phyloP scores from a whole-genome alignment of 208 protist species.

The Acanthamoeba royreba region DNA sequence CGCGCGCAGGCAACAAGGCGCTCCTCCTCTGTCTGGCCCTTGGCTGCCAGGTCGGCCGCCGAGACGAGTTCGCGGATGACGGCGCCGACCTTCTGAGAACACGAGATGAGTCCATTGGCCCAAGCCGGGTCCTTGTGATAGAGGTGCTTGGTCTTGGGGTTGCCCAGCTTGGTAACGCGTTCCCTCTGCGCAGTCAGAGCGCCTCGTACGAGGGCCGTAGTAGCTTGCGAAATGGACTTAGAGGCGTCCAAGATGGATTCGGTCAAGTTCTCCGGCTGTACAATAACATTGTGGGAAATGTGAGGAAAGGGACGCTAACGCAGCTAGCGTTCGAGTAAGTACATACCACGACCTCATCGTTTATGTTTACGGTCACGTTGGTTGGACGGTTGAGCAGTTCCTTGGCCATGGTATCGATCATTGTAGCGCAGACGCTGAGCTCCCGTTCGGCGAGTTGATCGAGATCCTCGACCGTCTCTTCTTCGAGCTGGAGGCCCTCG shows the following conservation, averaged over 20 bases:
- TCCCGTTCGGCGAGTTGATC: conserved; percentile 25
- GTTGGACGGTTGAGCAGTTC: not conserved
- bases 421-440: not conserved
- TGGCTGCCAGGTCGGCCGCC: not conserved
- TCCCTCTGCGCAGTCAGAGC: conserved; percentile 11
- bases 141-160: conserved; percentile 51
- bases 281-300: no score
- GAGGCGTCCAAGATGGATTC: conserved; percentile 31
- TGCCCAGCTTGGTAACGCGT: conserved; percentile 35
- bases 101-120: conserved; percentile 31
- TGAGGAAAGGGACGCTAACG: not conserved
- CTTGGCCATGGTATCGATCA: conserved; percentile 22
- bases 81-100: not conserved
- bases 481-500: conserved; percentile 37
- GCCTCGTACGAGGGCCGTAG: not conserved
- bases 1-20: not conserved
- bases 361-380: no score
- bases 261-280: not conserved
- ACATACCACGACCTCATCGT: not conserved
- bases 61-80: not conserved
- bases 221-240: conserved; percentile 29
- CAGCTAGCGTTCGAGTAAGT: not conserved
- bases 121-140: conserved; percentile 42
- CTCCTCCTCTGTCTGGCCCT: conserved; percentile 20
- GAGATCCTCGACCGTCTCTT: conserved; percentile 26